Conservation (phyloP, 2,329 filamentous ascomycete species). For the Zasmidium cellare region DNA sequence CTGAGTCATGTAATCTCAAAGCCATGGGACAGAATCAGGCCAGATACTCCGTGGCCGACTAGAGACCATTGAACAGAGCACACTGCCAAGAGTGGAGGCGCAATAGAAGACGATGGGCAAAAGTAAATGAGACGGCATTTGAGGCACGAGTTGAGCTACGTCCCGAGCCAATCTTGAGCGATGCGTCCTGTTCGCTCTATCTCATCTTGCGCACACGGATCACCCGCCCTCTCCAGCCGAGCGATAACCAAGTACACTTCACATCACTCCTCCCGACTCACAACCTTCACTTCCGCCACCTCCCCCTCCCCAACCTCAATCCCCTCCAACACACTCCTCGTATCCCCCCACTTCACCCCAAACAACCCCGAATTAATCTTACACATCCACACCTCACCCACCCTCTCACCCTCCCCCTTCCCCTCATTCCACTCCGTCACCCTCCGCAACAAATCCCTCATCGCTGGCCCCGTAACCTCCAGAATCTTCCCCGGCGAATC, state of each 20-base stretch:
- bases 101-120: no score
- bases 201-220: no score
- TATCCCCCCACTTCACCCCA: slow-evolving; percentile 55
- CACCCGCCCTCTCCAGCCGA: no score
- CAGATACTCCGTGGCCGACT: no score
- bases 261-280: slow-evolving; percentile 16
- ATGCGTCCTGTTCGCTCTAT: no score
- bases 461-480: slow-evolving; percentile 48
- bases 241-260: not conserved
- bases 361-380: slow-evolving; percentile 59
- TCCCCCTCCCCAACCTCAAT: slow-evolving; percentile 32
- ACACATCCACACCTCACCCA: slow-evolving; percentile 26
- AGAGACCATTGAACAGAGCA: no score
- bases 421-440: slow-evolving; percentile 35
- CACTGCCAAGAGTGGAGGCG: no score
- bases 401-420: not conserved
- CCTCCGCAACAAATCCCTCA: slow-evolving; percentile 50
- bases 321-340: slow-evolving; percentile 44
- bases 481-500: slow-evolving; percentile 49
- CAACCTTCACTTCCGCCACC: slow-evolving; percentile 22
- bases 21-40: no score
- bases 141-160: no score
- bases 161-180: no score
- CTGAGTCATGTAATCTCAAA: no score
- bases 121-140: no score